Percentiles rank a stretch among this genome's conserved stretches.
phyloP scores from a whole-genome alignment of 495 filamentous ascomycete genomes.

The Aspergillus haitiensis region DNA sequence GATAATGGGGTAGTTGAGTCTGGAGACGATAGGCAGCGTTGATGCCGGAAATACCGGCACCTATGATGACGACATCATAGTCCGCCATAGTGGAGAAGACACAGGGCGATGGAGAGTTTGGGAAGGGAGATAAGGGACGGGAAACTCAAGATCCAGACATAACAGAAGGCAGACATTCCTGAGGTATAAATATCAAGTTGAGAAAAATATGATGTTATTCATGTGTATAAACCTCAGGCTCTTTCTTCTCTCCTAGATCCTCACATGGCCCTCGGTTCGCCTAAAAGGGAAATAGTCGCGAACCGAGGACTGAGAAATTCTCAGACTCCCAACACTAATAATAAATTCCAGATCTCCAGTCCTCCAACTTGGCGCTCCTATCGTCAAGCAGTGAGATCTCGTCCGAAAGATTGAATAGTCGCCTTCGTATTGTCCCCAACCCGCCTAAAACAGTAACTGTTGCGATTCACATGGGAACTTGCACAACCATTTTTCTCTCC shows the following conservation, averaged over 20 bases:
- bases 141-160: not conserved
- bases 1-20: slow-evolving; percentile 51
- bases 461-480: slow-evolving; percentile 19
- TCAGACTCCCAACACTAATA: not conserved
- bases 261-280: slow-evolving; percentile 37
- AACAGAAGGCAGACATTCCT: not conserved
- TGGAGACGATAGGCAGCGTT: slow-evolving; percentile 72
- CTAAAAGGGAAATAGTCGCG: slow-evolving; percentile 16
- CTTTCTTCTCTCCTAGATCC: not conserved
- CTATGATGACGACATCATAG: slow-evolving; percentile 67
- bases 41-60: slow-evolving; percentile 75
- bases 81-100: slow-evolving; percentile 10
- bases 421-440: too few species aligned
- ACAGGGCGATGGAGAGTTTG: not conserved
- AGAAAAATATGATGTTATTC: not conserved
- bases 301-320: slow-evolving; percentile 1
- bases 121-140: not conserved
- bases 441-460: slow-evolving; percentile 12
- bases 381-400: too few species aligned
- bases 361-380: too few species aligned
- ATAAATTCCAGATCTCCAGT: too few species aligned
- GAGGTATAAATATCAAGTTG: not conserved
- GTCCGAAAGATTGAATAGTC: too few species aligned
- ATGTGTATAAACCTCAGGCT: not conserved
- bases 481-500: slow-evolving; percentile 25